These are phyloP conservation scores for Solanum sitiens DNA, from an alignment of 257 asterid genomes.

Conservation along the genomic window DNA sequence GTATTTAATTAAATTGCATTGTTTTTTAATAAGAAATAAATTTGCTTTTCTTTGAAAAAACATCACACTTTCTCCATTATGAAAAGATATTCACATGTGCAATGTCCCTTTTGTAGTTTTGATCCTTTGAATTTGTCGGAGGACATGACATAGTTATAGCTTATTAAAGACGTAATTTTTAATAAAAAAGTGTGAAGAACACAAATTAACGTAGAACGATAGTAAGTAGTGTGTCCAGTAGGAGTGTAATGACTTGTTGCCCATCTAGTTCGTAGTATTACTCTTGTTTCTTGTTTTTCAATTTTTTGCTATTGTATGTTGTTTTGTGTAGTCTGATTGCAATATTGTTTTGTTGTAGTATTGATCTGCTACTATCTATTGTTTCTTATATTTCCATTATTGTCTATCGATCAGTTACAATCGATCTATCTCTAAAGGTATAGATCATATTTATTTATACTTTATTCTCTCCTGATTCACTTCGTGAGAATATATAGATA, in stretches of 20 bases:
- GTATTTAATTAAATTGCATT: background rate
- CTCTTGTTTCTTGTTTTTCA: too few species aligned
- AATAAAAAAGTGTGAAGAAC: background rate
- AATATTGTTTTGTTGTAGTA: too few species aligned
- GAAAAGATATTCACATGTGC: background rate
- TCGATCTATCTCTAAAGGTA: too few species aligned
- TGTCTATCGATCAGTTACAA: background rate
- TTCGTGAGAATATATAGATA: too few species aligned
- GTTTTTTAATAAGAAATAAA: background rate
- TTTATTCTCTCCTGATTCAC: accelerated
- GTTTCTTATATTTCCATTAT: background rate
- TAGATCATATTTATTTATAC: accelerated
- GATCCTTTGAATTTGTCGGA: background rate
- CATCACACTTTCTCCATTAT: background rate
- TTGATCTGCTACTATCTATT: too few species aligned
- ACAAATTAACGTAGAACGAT: too few species aligned
- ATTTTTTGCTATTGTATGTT: too few species aligned
- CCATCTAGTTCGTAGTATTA: background rate
- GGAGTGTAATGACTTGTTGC: too few species aligned
- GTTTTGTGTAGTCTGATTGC: too few species aligned
- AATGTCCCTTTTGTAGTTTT: background rate
- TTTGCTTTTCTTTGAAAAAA: background rate
- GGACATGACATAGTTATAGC: too few species aligned
- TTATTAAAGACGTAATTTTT: background rate
- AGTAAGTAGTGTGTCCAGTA: background rate